phyloP scores from a whole-genome alignment of 2,329 filamentous ascomycete genomes.

The Ceratocystis ficicola region DNA sequence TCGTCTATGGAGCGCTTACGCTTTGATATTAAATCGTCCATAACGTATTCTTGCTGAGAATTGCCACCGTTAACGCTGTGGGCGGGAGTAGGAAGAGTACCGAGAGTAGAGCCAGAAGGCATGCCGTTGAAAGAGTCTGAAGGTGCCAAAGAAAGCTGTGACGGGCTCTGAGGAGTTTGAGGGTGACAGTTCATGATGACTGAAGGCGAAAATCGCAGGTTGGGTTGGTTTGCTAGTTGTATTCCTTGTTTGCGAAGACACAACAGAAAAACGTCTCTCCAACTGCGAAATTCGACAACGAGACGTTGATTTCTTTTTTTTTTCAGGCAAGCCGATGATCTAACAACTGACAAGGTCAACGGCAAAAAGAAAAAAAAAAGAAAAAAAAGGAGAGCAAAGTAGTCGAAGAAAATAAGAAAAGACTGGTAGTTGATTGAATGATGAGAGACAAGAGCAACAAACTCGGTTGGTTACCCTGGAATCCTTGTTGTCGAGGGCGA shows the following conservation, averaged over 20 bases:
- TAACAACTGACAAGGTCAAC: neutral
- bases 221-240: neutral
- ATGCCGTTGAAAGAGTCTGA: conserved; percentile 42
- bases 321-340: neutral
- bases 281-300: neutral
- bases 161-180: conserved; percentile 55
- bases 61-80: conserved; percentile 49
- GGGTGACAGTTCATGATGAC: conserved; percentile 54
- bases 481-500: neutral
- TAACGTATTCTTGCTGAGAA: conserved; percentile 28
- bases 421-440: too few relatives aligned
- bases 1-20: conserved; percentile 50
- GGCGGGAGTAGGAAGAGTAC: conserved; percentile 48
- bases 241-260: neutral
- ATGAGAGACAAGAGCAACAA: neutral
- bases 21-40: conserved; percentile 46
- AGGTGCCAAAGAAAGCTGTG: conserved; percentile 46
- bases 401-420: too few relatives aligned
- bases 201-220: conserved; percentile 24
- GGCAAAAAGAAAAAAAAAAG: too few relatives aligned
- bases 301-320: neutral
- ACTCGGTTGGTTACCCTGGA: neutral
- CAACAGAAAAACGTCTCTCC: neutral
- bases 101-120: conserved; percentile 35
- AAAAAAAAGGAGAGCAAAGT: too few relatives aligned